Evolutionary conservation across 176 grass and related monocot genomes (phyloP).

Genomic region (Oryza punctata): DNA sequence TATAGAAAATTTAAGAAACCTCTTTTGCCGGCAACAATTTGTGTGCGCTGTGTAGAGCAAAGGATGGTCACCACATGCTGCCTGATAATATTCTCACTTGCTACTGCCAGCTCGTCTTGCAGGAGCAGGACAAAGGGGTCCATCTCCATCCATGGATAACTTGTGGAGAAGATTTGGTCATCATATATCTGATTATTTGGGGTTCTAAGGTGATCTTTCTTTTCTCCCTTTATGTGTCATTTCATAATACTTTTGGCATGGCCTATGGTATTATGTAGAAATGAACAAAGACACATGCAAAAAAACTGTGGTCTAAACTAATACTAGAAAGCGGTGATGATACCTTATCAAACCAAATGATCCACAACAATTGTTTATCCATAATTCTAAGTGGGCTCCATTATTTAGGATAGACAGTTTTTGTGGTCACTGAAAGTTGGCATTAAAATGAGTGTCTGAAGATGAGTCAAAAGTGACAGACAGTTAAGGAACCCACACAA

Average conservation of each 20-base stretch:
- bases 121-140: conserved; percentile 32
- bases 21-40: no score
- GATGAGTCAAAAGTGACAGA: conserved; percentile 29
- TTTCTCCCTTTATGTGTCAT: neutral
- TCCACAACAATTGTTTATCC: neutral
- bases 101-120: conserved; percentile 25
- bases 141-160: conserved; percentile 35
- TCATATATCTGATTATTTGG: neutral
- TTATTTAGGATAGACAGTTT: conserved; percentile 8
- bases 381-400: conserved; percentile 24
- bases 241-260: neutral
- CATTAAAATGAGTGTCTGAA: conserved; percentile 14
- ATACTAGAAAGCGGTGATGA: neutral
- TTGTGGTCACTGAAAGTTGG: conserved; percentile 29
- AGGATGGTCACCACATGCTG: no score
- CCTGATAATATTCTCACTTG: neutral
- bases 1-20: no score
- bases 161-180: conserved; percentile 24
- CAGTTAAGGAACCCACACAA: conserved; percentile 25
- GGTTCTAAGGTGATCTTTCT: neutral
- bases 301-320: conserved; percentile 6
- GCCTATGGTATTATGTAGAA: neutral
- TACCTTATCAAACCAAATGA: neutral
- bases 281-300: neutral
- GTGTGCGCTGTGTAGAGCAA: no score